Percentiles rank a stretch among this genome's conserved stretches.
These are phyloP conservation scores for Rugonectria rugulosa DNA, from an alignment of 2,329 filamentous ascomycete species.

Conservation along the genomic window DNA sequence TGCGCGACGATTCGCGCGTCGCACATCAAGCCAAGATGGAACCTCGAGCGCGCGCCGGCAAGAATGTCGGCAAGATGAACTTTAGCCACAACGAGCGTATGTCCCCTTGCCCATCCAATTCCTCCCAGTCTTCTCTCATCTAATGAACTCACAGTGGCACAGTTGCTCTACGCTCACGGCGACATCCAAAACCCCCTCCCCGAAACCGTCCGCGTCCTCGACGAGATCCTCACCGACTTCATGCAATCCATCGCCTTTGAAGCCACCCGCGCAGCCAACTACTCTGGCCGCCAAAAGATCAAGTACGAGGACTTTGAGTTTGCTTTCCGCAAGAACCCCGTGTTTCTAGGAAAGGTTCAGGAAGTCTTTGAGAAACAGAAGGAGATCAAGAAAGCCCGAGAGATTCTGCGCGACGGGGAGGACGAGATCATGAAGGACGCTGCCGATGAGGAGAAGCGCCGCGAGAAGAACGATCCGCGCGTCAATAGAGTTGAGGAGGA, in stretches of 20 bases:
- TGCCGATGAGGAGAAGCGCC: conserved; percentile 52
- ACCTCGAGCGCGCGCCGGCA: conserved; percentile 77
- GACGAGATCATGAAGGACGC: conserved; percentile 64
- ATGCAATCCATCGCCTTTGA: conserved; percentile 93
- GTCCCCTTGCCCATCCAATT: conserved; percentile 38
- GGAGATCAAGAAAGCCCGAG: conserved; percentile 83
- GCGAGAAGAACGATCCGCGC: conserved; percentile 41
- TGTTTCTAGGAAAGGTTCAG: conserved; percentile 86
- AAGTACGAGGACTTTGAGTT: conserved; percentile 99
- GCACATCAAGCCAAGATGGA: conserved; percentile 63
- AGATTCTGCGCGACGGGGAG: conserved; percentile 75
- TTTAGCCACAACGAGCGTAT: conserved; percentile 76
- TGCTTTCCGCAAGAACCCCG: conserved; percentile 83
- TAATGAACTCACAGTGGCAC: conserved; percentile 61
- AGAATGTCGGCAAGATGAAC: conserved; percentile 85
- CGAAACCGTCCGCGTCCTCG: conserved; percentile 84
- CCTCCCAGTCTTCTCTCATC: neutral
- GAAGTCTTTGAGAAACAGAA: conserved; percentile 90
- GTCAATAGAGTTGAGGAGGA: conserved; percentile 55
- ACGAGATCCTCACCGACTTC: conserved; percentile 97
- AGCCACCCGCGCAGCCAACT: conserved; percentile 83
- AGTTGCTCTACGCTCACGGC: conserved; percentile 81
- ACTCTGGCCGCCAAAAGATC: conserved; percentile 91
- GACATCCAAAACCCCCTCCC: conserved; percentile 80
- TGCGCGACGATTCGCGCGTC: conserved; percentile 13